Conservation (phyloP, 2,329 filamentous ascomycete genomes). For the Arthrobotrys iridis region DNA sequence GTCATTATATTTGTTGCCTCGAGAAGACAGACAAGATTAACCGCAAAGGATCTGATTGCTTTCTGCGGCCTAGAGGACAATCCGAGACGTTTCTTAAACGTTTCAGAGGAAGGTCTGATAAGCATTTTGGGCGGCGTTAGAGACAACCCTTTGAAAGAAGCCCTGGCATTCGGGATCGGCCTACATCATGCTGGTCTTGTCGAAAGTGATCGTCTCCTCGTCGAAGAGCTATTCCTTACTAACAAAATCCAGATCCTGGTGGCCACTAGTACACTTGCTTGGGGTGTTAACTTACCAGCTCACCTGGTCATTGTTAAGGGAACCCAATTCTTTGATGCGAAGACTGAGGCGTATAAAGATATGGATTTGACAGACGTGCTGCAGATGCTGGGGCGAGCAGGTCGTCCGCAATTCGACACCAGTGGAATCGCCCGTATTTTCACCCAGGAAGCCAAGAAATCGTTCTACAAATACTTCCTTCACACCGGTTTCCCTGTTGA, state of each 20-base stretch:
- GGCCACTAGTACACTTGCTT: slow-evolving; percentile 93
- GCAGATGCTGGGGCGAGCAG: slow-evolving; percentile 96
- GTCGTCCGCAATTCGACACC: slow-evolving; percentile 93
- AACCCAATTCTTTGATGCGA: slow-evolving; percentile 97
- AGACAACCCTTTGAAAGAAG: slow-evolving; percentile 89
- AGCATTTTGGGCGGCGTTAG: slow-evolving; percentile 89
- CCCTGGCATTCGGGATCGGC: slow-evolving; percentile 96
- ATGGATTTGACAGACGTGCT: slow-evolving; percentile 99
- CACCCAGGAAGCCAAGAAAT: slow-evolving; percentile 96
- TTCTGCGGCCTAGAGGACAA: slow-evolving; percentile 99
- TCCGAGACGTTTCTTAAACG: slow-evolving; percentile 87
- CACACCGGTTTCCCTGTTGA: slow-evolving; percentile 98
- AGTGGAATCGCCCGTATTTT: slow-evolving; percentile 95
- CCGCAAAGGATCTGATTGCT: slow-evolving; percentile 95
- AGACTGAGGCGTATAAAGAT: slow-evolving; percentile 96
- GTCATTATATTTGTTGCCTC: slow-evolving; percentile 99
- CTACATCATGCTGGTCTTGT: slow-evolving; percentile 96
- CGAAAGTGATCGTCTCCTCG: slow-evolving; percentile 87
- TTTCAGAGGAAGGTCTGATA: slow-evolving; percentile 93
- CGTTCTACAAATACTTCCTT: slow-evolving; percentile 99
- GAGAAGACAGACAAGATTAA: slow-evolving; percentile 90
- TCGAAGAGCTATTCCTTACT: slow-evolving; percentile 93
- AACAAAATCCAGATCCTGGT: slow-evolving; percentile 98
- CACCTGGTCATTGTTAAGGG: slow-evolving; percentile 98
- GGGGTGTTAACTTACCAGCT: slow-evolving; percentile 93